Conservation (phyloP, 441 rosid species). For the Brassica balearica region DNA sequence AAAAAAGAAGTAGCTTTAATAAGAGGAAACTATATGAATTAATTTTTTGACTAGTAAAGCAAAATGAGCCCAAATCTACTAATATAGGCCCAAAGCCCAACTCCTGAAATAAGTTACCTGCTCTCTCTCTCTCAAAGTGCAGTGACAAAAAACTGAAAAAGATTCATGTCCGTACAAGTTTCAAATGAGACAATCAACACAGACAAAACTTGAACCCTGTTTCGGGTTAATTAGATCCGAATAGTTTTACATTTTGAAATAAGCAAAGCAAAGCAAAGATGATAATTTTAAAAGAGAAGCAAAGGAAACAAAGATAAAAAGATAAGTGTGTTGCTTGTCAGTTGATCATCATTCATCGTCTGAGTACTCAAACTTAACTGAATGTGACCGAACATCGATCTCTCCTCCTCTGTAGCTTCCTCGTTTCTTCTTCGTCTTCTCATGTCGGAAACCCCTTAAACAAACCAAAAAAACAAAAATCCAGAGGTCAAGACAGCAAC, state of each 20-base stretch:
- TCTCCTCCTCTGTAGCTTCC: slow-evolving; percentile 94
- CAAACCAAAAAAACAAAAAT: neutral
- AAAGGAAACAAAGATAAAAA: slow-evolving; percentile 4
- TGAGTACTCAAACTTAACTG: slow-evolving; percentile 82
- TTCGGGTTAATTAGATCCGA: slow-evolving; percentile 18
- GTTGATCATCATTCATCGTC: slow-evolving; percentile 62
- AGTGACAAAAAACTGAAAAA: neutral
- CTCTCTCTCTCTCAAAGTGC: neutral
- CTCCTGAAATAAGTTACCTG: neutral
- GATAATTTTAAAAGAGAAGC: slow-evolving; percentile 10
- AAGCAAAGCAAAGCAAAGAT: neutral
- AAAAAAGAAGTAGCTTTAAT: neutral
- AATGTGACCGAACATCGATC: slow-evolving; percentile 85
- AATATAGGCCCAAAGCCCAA: slow-evolving; percentile 3
- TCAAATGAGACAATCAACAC: slow-evolving; percentile 12
- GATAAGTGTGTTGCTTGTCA: slow-evolving; percentile 1
- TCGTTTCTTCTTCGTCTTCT: slow-evolving; percentile 98
- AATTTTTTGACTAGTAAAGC: neutral
- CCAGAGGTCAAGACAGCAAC: neutral
- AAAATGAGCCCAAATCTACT: neutral
- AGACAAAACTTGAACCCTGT: slow-evolving; percentile 35
- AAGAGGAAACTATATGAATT: slow-evolving; percentile 2
- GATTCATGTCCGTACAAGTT: slow-evolving; percentile 22
- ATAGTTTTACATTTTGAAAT: slow-evolving; percentile 27
- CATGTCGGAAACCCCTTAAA: slow-evolving; percentile 88